These are phyloP conservation scores for Trichoderma hamatum DNA, from an alignment of 2,329 filamentous ascomycete species.

Conservation along the genomic window DNA sequence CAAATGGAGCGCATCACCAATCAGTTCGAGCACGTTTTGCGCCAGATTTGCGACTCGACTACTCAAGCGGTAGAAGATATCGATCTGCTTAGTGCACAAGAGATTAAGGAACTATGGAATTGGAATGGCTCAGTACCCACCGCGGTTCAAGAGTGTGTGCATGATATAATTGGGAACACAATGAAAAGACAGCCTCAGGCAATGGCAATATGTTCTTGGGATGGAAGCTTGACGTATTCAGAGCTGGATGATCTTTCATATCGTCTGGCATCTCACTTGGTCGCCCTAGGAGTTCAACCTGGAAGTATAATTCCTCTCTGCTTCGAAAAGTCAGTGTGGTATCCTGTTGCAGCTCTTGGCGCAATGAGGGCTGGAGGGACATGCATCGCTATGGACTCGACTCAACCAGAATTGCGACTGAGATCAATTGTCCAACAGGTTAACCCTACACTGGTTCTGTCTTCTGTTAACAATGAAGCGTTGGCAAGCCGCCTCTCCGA, in stretches of 20 bases:
- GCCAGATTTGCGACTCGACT: slow-evolving; percentile 16
- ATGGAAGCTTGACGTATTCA: slow-evolving; percentile 44
- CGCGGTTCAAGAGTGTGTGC: slow-evolving; percentile 30
- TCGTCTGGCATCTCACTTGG: slow-evolving; percentile 28
- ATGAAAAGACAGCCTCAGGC: slow-evolving; percentile 29
- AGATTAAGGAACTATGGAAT: slow-evolving; percentile 31
- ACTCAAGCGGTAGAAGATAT: slow-evolving; percentile 24
- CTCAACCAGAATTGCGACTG: slow-evolving; percentile 30
- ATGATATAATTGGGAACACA: slow-evolving; percentile 28
- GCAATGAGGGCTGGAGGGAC: slow-evolving; percentile 34
- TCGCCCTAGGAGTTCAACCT: slow-evolving; percentile 33
- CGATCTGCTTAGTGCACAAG: slow-evolving; percentile 25
- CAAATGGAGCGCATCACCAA: slow-evolving; percentile 24
- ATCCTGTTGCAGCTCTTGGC: slow-evolving; percentile 32
- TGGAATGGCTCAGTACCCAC: slow-evolving; percentile 29
- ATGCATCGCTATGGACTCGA: slow-evolving; percentile 36
- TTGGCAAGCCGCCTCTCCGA: slow-evolving; percentile 22
- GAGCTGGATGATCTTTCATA: slow-evolving; percentile 37
- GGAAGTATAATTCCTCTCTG: slow-evolving; percentile 34
- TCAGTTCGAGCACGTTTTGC: slow-evolving; percentile 27
- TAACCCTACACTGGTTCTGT: slow-evolving; percentile 30
- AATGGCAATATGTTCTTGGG: slow-evolving; percentile 34
- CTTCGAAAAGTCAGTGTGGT: slow-evolving; percentile 36
- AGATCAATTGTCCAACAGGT: slow-evolving; percentile 29
- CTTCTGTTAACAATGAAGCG: slow-evolving; percentile 26